Base-by-base conservation (phyloP, 306 rosid species). In the Rubus parviflorus region DNA sequence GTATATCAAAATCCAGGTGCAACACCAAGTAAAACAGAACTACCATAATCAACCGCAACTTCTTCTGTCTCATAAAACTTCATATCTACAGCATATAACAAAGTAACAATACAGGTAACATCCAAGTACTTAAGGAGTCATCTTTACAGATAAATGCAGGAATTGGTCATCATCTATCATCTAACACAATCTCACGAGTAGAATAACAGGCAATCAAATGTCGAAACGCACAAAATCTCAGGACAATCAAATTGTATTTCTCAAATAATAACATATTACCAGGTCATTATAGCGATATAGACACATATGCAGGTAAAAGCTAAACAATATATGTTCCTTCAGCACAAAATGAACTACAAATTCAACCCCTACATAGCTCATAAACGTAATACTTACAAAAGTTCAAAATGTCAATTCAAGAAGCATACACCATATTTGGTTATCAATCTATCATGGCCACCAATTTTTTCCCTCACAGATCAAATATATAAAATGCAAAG, bases 1-100 rank as follows among this genome's bases (percentile, higher is more conserved):
- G 35, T 30, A 77, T 41, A 66, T 19, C 47, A 77, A 60, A 79
- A 80, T 52, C 77, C 74, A 73, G 49, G 69, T 30, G 56, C 41
- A 73, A 67, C 41, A 20, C 46, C 10, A 49, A 13, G 73, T 51
- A 57, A 30, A 61, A 75, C 15, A 52, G 25, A 74, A 68, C 72
- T 67, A 52, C 63, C 4, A 45, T 7, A 52, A 45, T 68, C 75
- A 78, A 82, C 53, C 51, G 57, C 38, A 75, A 54, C 22, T 62
- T 4, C 10, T 35, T 7, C 0, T 15, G 40, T 30, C 62, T 56
- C 30, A 37, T 6, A 63, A 37, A 35, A 7, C 30, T 45, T 15
- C 37, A 14, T 47, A 20, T 8, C 46, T 16, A 40, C 58, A 51
- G 16, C 40, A 38, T 15, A 12, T 22, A 4, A 72, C 25, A 40